A percentile compares a stretch with the other conserved stretches of the same genome.
phyloP scores from a whole-genome alignment of 2,329 filamentous ascomycete species.

The Zymoseptoria crescenta region DNA sequence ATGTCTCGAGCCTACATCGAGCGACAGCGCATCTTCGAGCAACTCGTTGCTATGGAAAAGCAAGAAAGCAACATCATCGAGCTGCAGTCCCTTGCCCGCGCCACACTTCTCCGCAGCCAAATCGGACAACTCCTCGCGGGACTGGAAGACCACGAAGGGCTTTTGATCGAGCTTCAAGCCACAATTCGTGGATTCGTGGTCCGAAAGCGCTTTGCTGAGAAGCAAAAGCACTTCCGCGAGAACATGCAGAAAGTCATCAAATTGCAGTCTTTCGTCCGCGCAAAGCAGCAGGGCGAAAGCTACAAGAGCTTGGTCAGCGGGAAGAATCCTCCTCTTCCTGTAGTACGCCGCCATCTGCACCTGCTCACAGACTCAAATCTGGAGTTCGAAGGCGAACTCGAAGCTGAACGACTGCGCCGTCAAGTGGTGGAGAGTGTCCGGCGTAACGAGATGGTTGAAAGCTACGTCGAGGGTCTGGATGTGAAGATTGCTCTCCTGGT shows the following conservation, averaged over 20 bases:
- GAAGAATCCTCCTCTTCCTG: conserved; percentile 92
- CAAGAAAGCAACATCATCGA: conserved; percentile 59
- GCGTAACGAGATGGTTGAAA: conserved; percentile 93
- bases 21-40: conserved; percentile 51
- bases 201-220: conserved; percentile 68
- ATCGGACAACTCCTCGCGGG: conserved; percentile 68
- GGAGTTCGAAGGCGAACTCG: conserved; percentile 97
- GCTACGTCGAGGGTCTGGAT: conserved; percentile 96
- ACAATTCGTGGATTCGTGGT: conserved; percentile 66
- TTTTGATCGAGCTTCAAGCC: conserved; percentile 66
- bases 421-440: conserved; percentile 95
- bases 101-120: conserved; percentile 67
- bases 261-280: conserved; percentile 92
- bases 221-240: conserved; percentile 79
- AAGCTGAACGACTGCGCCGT: conserved; percentile 90
- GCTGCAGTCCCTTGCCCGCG: conserved; percentile 69
- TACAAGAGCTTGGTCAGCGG: conserved; percentile 95
- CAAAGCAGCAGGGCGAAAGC: conserved; percentile 90
- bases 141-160: conserved; percentile 76
- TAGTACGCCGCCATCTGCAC: conserved; percentile 97
- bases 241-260: conserved; percentile 99
- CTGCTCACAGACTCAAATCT: conserved; percentile 97
- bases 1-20: conserved; percentile 57
- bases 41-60: conserved; percentile 63
- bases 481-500: conserved; percentile 98